These are phyloP conservation scores for Leccinellum albellum DNA, from an alignment of 768 basidiomycete genomes.

Conservation along the genomic window DNA sequence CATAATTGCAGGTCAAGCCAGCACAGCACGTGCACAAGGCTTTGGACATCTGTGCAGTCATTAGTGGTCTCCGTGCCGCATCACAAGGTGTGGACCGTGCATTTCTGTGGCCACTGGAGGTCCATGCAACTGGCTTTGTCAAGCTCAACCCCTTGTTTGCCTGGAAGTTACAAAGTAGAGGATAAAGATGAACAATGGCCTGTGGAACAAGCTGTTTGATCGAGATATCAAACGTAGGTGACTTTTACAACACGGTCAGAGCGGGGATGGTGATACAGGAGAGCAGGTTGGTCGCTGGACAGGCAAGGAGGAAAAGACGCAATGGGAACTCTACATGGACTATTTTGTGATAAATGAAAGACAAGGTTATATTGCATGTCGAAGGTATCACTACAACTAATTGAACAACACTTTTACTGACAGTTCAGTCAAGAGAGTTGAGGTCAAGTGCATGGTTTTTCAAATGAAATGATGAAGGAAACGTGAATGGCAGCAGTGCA, in stretches of 20 bases:
- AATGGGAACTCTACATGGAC: constrained; percentile 93
- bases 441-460: too few relatives aligned
- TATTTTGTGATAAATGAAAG: constrained; percentile 74
- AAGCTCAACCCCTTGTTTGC: constrained; percentile 92
- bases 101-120: constrained; percentile 78
- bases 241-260: constrained; percentile 93
- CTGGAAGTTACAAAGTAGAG: constrained; percentile 87
- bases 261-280: constrained; percentile 58
- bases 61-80: constrained; percentile 82
- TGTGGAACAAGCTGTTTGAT: constrained; percentile 80
- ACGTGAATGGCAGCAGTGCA: too few relatives aligned
- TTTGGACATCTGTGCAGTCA: constrained; percentile 76
- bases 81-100: constrained; percentile 92
- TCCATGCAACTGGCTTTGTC: constrained; percentile 84
- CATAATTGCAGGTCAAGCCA: constrained; percentile 78
- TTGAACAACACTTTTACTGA: too few relatives aligned
- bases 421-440: too few relatives aligned
- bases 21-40: constrained; percentile 81
- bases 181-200: constrained; percentile 78
- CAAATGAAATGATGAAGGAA: too few relatives aligned
- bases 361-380: constrained; percentile 27
- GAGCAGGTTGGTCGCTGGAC: constrained; percentile 88
- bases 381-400: too few relatives aligned
- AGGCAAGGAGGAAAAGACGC: too few relatives aligned
- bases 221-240: constrained; percentile 93